Evolutionary conservation across 2,329 filamentous ascomycete genomes (phyloP), one percentile per base, ranked within the genome.

Genomic region (Aspergillus hortae): DNA sequence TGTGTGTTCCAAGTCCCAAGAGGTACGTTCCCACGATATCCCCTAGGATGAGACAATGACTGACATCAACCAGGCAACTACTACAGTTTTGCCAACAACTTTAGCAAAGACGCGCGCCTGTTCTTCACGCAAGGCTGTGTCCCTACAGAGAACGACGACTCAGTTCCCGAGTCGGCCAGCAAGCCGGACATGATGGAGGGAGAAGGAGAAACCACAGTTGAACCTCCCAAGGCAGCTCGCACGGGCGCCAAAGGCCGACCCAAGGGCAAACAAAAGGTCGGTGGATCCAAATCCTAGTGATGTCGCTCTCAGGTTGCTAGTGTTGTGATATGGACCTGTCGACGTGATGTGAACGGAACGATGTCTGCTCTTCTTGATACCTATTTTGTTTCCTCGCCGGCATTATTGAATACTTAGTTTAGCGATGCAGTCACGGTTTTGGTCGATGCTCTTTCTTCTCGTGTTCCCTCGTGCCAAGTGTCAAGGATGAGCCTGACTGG

Each of bases 1-100:
- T 92, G 92, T 48, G 88, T 92, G 70, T 97, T 90, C 81, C 92
- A 96, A 70, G 92, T 99, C 56, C 94, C 94, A 21, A 84, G 92
- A 84, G 92, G 92, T 96, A 74, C 79, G 87, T 75, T 43, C 21
- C 19, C 43, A 19, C 15, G 4, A 9, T n/a, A 25, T 36, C 30
- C 11, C 23, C 12, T 23, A 6, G 23, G 23, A 25, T 25, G 12
- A 36, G 19, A 15, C 9, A 12, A 21, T 35, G 17, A 12, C 45
- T 48, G 9, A 47, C 21, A 25, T 52, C 30, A 19, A 47, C 11
- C 58, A 96, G 92, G 92, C 47, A 97, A 97, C 67, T 88, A 90
- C 62, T 99, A 99, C 73, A 89, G 87, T 66, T 96, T 99, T 63
- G 80, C 80, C 50, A 99, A 97, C 70, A 85, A 90, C 51, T 85